Conservation (phyloP, 2,329 filamentous ascomycete species). For the Onygenales sp. region DNA sequence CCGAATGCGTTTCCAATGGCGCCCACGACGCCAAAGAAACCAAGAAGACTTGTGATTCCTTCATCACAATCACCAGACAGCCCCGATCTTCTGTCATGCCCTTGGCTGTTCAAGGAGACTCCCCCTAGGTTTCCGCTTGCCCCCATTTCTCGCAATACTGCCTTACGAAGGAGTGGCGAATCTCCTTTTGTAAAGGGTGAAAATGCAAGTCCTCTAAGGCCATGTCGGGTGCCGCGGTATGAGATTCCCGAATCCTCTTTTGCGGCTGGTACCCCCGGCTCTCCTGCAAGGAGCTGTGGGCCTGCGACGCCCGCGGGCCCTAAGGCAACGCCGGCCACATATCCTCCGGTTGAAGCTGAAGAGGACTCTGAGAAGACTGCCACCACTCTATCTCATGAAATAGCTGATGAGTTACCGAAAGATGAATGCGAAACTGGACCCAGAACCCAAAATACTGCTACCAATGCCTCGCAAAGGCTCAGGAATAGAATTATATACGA, state of each 20-base stretch:
- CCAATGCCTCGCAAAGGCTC: not conserved
- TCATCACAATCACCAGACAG: constrained; percentile 37
- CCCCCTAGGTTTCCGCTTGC: constrained; percentile 19
- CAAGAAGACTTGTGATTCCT: constrained; percentile 24
- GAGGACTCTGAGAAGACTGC: not conserved
- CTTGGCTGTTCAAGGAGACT: constrained; percentile 4
- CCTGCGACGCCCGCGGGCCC: not conserved
- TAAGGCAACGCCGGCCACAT: constrained; percentile 6
- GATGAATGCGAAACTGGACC: not conserved
- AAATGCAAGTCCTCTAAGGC: not conserved
- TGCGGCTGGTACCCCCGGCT: not conserved
- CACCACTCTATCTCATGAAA: not conserved
- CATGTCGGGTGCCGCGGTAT: not conserved
- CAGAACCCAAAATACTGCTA: not conserved
- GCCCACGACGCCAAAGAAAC: constrained; percentile 27
- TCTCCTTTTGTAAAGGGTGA: not conserved
- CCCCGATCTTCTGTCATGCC: constrained; percentile 26
- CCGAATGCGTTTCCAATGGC: not conserved
- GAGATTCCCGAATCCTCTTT: not conserved
- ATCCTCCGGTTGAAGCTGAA: not conserved
- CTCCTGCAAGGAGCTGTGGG: not conserved
- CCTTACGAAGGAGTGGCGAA: not conserved
- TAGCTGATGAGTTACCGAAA: not conserved
- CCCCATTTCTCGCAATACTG: not conserved
- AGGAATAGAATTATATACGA: constrained; percentile 26